Percentiles rank a stretch among this genome's conserved stretches.
Evolutionary conservation across 1,284 basidiomycete species (phyloP).

Genomic region (Fistulinella cinereoalba): DNA sequence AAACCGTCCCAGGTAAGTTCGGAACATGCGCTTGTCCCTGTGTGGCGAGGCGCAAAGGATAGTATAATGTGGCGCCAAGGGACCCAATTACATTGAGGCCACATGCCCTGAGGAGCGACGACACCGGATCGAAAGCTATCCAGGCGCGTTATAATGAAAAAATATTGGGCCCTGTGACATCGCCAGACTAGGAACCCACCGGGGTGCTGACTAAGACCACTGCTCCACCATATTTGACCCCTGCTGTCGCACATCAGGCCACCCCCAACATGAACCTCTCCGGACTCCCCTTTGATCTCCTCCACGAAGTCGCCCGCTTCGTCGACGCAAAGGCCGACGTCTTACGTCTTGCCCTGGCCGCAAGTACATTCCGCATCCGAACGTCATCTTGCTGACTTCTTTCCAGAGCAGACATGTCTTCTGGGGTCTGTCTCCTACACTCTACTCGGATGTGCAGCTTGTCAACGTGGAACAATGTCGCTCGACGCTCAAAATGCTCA

Average conservation of each 20-base stretch:
- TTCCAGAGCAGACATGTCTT: constrained; percentile 46
- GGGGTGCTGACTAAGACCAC: background rate
- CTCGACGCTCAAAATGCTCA: constrained; percentile 62
- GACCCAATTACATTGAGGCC: no score
- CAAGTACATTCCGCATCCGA: constrained; percentile 33
- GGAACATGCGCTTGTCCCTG: no score
- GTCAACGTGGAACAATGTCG: constrained; percentile 54
- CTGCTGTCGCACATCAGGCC: background rate
- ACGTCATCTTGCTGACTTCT: constrained; percentile 19
- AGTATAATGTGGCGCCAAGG: no score
- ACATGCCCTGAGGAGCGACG: no score
- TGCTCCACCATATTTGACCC: background rate
- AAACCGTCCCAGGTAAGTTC: no score
- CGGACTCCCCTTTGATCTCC: constrained; percentile 55
- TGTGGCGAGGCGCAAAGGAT: no score
- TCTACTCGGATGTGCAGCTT: constrained; percentile 58
- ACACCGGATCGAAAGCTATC: no score
- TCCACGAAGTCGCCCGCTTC: constrained; percentile 59
- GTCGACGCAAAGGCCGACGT: constrained; percentile 52
- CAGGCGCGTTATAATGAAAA: no score
- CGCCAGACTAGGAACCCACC: no score
- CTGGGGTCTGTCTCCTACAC: constrained; percentile 48
- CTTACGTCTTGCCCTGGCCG: constrained; percentile 55
- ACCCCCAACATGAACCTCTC: constrained; percentile 19
- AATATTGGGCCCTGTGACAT: no score